These are phyloP conservation scores for Edaphochlamys debaryana DNA, from an alignment of 139 green algal species.

Conservation along the genomic window DNA sequence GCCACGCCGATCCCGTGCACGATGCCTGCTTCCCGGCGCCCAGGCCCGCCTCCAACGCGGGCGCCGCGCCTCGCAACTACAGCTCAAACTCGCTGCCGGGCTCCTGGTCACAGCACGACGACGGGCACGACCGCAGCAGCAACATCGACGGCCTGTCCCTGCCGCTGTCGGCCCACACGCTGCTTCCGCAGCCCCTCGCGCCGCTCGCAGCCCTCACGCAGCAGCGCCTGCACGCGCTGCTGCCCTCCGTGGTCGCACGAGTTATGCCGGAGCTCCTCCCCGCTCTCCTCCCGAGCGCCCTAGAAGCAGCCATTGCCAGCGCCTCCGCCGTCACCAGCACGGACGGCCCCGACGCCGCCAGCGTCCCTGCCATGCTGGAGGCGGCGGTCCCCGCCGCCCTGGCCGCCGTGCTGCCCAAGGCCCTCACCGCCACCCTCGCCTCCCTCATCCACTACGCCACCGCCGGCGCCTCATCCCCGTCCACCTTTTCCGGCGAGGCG, in stretches of 20 bases:
- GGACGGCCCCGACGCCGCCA: not conserved
- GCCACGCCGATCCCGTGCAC: too few species aligned
- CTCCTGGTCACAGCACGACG: too few species aligned
- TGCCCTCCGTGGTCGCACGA: not conserved
- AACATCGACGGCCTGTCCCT: not conserved
- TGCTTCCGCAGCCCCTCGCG: not conserved
- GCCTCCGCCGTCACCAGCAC: not conserved
- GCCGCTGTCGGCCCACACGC: not conserved
- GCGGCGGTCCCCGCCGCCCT: slow-evolving; percentile 8
- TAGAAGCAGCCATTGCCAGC: not conserved
- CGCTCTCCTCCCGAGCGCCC: not conserved
- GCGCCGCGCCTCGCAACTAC: too few species aligned
- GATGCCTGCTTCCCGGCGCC: too few species aligned
- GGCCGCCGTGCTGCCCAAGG: slow-evolving; percentile 1
- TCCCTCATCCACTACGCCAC: not conserved
- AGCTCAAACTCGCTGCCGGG: too few species aligned
- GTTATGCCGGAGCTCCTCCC: not conserved
- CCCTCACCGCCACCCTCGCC: not conserved
- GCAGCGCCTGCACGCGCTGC: not conserved
- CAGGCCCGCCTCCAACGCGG: too few species aligned
- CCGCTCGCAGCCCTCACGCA: not conserved
- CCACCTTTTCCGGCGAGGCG: not conserved
- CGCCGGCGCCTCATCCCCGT: too few species aligned
- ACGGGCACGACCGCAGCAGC: not conserved
- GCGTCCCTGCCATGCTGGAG: not conserved